Evolutionary conservation across 805 yeast species (phyloP).

Genomic region (Zygoascus biomembranicola): DNA sequence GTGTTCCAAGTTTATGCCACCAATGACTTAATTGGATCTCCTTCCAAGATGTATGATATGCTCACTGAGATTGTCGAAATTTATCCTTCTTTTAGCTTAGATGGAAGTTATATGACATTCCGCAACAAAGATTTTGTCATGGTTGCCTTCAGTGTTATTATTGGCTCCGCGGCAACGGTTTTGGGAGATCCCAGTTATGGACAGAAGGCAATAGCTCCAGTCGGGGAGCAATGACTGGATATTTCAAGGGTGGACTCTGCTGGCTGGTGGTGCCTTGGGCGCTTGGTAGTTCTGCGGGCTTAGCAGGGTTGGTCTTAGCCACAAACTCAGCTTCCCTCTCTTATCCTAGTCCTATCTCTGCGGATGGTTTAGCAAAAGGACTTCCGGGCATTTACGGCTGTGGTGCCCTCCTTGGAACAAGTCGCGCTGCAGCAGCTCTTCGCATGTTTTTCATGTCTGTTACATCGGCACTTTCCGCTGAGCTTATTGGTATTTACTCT

Average conservation of each 20-base stretch:
- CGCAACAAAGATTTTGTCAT: neutral
- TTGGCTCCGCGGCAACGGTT: constrained; percentile 87
- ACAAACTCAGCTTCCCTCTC: constrained; percentile 66
- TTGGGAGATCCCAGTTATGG: constrained; percentile 81
- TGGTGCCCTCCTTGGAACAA: constrained; percentile 70
- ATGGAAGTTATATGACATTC: constrained; percentile 72
- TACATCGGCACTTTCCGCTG: constrained; percentile 87
- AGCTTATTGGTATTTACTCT: constrained; percentile 78
- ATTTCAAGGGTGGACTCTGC: constrained; percentile 75
- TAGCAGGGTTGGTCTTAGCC: constrained; percentile 70
- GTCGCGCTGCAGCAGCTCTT: constrained; percentile 80
- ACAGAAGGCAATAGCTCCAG: constrained; percentile 86
- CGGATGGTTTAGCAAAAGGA: constrained; percentile 68
- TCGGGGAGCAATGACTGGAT: constrained; percentile 76
- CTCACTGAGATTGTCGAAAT: neutral
- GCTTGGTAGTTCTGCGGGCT: constrained; percentile 75
- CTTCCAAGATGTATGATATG: constrained; percentile 44
- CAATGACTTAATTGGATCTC: constrained; percentile 66
- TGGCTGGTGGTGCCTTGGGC: constrained; percentile 88
- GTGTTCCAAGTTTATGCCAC: constrained; percentile 70
- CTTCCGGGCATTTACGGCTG: constrained; percentile 61
- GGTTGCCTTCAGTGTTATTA: constrained; percentile 62
- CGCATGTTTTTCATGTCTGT: constrained; percentile 82
- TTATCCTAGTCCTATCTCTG: constrained; percentile 57
- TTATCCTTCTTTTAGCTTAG: constrained; percentile 56